Conservation (phyloP, 208 protist species). For the Leishmania braziliensis region DNA sequence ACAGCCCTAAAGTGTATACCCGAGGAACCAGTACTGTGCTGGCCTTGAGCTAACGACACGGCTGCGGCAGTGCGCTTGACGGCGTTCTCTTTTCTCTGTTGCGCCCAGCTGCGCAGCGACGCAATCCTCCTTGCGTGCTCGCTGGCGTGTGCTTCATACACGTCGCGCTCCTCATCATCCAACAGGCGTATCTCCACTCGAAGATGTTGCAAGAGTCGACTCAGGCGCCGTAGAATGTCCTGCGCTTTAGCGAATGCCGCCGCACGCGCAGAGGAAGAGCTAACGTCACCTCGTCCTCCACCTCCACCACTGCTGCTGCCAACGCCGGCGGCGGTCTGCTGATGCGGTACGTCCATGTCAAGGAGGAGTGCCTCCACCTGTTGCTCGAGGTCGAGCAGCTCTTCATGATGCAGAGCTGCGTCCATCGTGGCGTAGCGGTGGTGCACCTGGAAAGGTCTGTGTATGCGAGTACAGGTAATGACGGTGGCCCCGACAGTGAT, state of each 20-base stretch:
- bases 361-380: conserved; percentile 41
- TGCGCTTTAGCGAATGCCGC: conserved; percentile 36
- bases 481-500: not conserved
- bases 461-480: not conserved
- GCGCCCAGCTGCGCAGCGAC: conserved; percentile 24
- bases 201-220: conserved; percentile 59
- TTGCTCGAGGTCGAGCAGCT: conserved; percentile 58
- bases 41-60: not conserved
- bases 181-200: conserved; percentile 64
- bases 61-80: conserved; percentile 10
- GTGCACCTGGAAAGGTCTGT: not conserved
- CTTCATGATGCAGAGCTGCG: conserved; percentile 60
- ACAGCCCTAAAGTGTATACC: not conserved
- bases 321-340: not conserved
- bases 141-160: conserved; percentile 28
- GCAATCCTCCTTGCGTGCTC: conserved; percentile 32
- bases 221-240: conserved; percentile 41
- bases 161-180: conserved; percentile 34
- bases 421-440: conserved; percentile 28
- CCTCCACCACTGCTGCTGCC: conserved; percentile 3
- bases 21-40: not conserved
- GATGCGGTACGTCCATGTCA: conserved; percentile 4
- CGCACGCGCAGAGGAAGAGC: conserved; percentile 9
- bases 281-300: conserved; percentile 1
- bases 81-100: conserved; percentile 26